phyloP scores from a whole-genome alignment of 2,329 filamentous ascomycete species.

The Colletotrichum brevisporum region DNA sequence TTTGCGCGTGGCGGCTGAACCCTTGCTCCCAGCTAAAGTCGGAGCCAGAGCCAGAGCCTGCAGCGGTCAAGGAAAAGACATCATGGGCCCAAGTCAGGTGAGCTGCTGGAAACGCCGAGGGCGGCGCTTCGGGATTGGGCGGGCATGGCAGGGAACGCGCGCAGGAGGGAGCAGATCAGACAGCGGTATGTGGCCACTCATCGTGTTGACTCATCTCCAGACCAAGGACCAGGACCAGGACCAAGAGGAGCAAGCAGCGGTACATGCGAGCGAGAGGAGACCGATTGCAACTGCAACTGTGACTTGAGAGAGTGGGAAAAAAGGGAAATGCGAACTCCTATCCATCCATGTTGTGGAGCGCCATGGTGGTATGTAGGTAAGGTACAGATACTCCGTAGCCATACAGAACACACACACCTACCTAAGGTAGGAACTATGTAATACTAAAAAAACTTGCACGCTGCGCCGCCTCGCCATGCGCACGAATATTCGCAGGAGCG shows the following conservation, averaged over 20 bases:
- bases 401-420: too few species aligned
- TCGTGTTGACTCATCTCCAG: slow-evolving; percentile 42
- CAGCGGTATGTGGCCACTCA: slow-evolving; percentile 41
- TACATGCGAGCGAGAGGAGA: slow-evolving; percentile 24
- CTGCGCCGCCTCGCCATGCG: slow-evolving; percentile 60
- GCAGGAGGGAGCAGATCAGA: slow-evolving; percentile 44
- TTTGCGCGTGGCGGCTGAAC: slow-evolving; percentile 40
- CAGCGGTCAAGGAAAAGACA: slow-evolving; percentile 44
- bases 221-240: background rate
- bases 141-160: slow-evolving; percentile 39
- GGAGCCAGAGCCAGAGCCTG: slow-evolving; percentile 38
- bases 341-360: too few species aligned
- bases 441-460: slow-evolving; percentile 29
- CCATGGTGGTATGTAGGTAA: too few species aligned
- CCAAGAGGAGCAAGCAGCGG: slow-evolving; percentile 19
- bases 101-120: slow-evolving; percentile 43
- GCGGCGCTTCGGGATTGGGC: slow-evolving; percentile 43
- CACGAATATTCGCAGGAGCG: background rate
- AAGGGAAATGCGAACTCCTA: too few species aligned
- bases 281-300: too few species aligned
- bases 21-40: slow-evolving; percentile 11
- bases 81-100: slow-evolving; percentile 48
- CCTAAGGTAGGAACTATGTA: too few species aligned
- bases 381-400: too few species aligned
- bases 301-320: too few species aligned